Percentiles rank a stretch among this genome's conserved stretches.
Evolutionary conservation across 495 filamentous ascomycete species (phyloP).

Genomic region (Penicillium silybi): DNA sequence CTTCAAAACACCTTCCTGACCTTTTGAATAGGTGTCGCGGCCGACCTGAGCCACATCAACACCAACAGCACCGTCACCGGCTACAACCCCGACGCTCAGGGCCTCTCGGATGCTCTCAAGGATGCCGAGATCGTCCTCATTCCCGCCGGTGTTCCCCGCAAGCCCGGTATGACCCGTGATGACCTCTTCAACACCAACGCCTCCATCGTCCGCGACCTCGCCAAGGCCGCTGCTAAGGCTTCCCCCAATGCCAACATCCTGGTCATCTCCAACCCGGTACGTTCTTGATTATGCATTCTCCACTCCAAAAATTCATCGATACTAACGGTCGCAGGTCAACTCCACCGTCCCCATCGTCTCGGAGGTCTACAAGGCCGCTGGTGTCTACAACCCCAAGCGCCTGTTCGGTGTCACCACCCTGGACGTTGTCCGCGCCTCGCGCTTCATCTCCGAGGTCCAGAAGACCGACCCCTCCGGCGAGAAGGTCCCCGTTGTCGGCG

Average conservation of each 20-base stretch:
- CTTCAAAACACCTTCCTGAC: neutral
- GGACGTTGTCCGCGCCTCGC: conserved; percentile 94
- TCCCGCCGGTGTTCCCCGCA: conserved; percentile 96
- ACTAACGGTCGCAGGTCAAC: conserved; percentile 60
- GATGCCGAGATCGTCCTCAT: conserved; percentile 93
- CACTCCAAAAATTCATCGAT: too few relatives aligned
- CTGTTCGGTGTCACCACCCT: conserved; percentile 99
- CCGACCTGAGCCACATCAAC: conserved; percentile 97
- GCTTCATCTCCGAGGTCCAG: conserved; percentile 95
- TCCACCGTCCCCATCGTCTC: conserved; percentile 96
- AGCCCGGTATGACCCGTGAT: conserved; percentile 99
- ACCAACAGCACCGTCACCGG: conserved; percentile 93
- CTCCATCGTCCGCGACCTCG: conserved; percentile 96
- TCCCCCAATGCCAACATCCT: conserved; percentile 91
- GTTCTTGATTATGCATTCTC: too few relatives aligned
- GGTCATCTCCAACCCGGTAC: conserved; percentile 93
- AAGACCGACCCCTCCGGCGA: conserved; percentile 82
- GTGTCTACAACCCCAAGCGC: conserved; percentile 97
- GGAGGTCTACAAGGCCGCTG: conserved; percentile 89
- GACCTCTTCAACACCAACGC: conserved; percentile 99
- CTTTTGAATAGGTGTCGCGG: conserved; percentile 74
- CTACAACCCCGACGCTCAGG: conserved; percentile 71
- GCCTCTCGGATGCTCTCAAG: conserved; percentile 73
- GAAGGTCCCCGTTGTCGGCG: conserved; percentile 92
- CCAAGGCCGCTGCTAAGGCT: conserved; percentile 88